Base-by-base conservation (phyloP, 768 basidiomycete species). In the Fistulinella prunicolor region DNA sequence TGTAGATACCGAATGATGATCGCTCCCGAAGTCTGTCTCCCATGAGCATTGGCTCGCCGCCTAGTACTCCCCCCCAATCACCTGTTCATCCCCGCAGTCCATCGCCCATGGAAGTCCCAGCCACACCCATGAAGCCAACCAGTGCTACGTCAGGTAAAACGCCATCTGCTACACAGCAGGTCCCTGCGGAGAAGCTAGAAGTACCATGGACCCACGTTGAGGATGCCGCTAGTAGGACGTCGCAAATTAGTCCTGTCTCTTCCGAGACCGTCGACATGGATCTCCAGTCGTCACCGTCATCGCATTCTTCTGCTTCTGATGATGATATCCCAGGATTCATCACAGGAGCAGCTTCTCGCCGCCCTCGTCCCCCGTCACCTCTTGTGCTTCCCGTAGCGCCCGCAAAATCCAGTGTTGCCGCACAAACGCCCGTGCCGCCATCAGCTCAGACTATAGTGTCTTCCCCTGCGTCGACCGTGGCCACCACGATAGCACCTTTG, bases 41-140 rank as follows among this genome's bases (percentile, higher is more conserved):
- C 1, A 82, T 82, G 80, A 83, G 83, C 46, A 70, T 83, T 36
- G 80, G 77, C 53, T 80, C 80, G 7, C 61, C 73, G 7, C 54
- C 67, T 16, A 73, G 69, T 50, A 72, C 71, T 9, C 71, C 73
- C 29, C 51, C 65, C 37, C 64, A 55, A 26, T 54, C 63, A 4
- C 63, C 57, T 6, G 29, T 49, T 24, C 42, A 6, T n/a, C 34
- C 44, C 1, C 51, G 14, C 34, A 42, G 29, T 24, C 38, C 53
- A 19, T 40, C 44, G 13, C 41, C 48, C 36, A 29, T 44, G 26
- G 44, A 39, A 6, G 38, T 46, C 8, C 46, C 39, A 9, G 28
- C 35, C 21, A 56, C 49, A 1, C 53, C 58, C 23, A 39, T 22
- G 5, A 40, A 49, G 13, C 54, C 47, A 28, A 16, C 51, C 9